Evolutionary conservation across 306 rosid genomes (phyloP), one percentile per base, ranked within the genome.

Genomic region (Lathyrus tuberosus): DNA sequence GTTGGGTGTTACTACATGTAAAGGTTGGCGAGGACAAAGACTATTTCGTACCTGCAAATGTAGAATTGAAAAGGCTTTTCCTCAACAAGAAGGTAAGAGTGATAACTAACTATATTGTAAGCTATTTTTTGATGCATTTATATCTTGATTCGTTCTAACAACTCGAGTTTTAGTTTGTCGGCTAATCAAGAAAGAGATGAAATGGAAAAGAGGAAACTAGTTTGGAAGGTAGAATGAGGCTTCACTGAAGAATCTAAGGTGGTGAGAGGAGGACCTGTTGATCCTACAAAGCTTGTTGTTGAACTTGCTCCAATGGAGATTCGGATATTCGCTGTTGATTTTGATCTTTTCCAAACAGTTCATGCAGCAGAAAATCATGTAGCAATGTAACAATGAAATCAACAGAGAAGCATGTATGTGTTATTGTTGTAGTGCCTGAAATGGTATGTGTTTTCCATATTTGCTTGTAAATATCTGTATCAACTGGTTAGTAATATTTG

Each of bases 271-370:
- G 91, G 86, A 33, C 85, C 92, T 69, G 96, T 88, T 68, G 91
- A 88, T 59, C 93, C 88, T 63, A 60, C 65, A 48, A 73, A 79
- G 88, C 69, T n/a, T n/a, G n/a, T n/a, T n/a, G n/a, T n/a, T n/a
- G n/a, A n/a, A n/a, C n/a, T n/a, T n/a, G n/a, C n/a, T 69, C 96
- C 96, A 6, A 88, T 88, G 96, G 97, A 91, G 75, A 91, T 91
- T 69, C 76, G 97, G 65, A 86, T 96, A 66, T 88, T 91, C 74
- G 52, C 65, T 40, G 42, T 80, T 47, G 70, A 74, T 48, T 63
- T 83, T 35, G 26, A 67, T 79, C 53, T 76, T 64, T 77, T 76
- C 20, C 79, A 62, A 67, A 69, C 65, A 40, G 76, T 75, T 41
- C 14, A 63, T 47, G 64, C 43, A 46, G 60, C 60, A 15, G 77